Evolutionary conservation across 768 basidiomycete genomes (phyloP).

Genomic region (Suillus lakei): DNA sequence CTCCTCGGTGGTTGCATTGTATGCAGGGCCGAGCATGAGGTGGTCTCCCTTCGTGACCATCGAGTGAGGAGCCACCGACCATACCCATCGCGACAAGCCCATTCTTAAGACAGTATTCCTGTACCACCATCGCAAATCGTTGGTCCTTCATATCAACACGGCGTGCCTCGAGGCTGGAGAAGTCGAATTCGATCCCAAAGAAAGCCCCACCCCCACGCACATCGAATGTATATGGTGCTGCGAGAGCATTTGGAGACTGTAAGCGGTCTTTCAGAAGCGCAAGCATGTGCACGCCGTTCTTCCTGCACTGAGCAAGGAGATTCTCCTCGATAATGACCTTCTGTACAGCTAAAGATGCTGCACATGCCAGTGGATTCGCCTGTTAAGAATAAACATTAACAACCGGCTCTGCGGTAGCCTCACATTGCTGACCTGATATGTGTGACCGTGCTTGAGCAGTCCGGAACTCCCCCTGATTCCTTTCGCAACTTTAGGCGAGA

Average conservation of each 20-base stretch:
- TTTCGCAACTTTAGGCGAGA: conserved; percentile 71
- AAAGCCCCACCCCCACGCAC: conserved; percentile 85
- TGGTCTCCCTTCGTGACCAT: conserved; percentile 78
- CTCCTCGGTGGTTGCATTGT: conserved; percentile 73
- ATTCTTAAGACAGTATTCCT: conserved; percentile 69
- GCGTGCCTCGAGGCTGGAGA: conserved; percentile 47
- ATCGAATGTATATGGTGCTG: conserved; percentile 74
- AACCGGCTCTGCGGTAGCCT: neutral
- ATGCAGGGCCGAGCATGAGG: conserved; percentile 78
- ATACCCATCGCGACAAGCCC: conserved; percentile 77
- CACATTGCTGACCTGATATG: conserved; percentile 63
- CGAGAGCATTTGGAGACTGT: conserved; percentile 54
- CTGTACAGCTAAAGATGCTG: conserved; percentile 83
- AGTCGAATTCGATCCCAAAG: conserved; percentile 86
- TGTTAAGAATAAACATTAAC: conserved; percentile 31
- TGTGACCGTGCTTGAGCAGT: conserved; percentile 84
- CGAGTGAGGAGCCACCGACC: conserved; percentile 66
- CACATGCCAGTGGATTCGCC: conserved; percentile 78
- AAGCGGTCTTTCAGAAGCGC: conserved; percentile 59
- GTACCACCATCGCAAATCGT: conserved; percentile 69
- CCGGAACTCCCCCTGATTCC: conserved; percentile 73
- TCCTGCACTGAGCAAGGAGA: conserved; percentile 66
- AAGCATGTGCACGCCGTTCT: conserved; percentile 65
- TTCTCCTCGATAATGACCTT: conserved; percentile 70
- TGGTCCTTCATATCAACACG: conserved; percentile 55